A percentile compares a stretch with the other conserved stretches of the same genome.
phyloP scores from a whole-genome alignment of 2,329 filamentous ascomycete species.

The Epichloe coenophiala region DNA sequence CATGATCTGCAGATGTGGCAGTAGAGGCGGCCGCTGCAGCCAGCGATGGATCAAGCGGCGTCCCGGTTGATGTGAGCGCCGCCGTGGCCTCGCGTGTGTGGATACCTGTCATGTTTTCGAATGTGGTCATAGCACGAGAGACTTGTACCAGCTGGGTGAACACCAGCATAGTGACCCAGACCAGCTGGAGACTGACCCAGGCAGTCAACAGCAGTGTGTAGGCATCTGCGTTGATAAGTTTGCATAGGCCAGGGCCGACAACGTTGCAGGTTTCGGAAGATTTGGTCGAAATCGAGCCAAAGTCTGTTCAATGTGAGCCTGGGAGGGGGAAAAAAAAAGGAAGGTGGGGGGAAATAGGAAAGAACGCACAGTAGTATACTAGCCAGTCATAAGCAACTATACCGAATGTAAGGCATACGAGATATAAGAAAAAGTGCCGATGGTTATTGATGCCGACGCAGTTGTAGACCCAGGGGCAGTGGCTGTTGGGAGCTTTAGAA shows the following conservation, averaged over 20 bases:
- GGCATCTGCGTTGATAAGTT: slow-evolving; percentile 63
- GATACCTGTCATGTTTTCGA: slow-evolving; percentile 85
- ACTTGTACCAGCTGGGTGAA: slow-evolving; percentile 90
- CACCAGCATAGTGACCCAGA: slow-evolving; percentile 95
- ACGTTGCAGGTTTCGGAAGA: slow-evolving; percentile 53
- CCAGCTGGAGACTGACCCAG: slow-evolving; percentile 74
- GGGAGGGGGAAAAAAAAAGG: no score
- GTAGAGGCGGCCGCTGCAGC: slow-evolving; percentile 34
- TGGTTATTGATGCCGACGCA: slow-evolving; percentile 94
- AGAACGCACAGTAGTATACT: slow-evolving; percentile 52
- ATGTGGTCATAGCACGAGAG: slow-evolving; percentile 85
- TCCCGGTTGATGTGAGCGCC: slow-evolving; percentile 66
- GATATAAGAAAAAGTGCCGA: slow-evolving; percentile 86
- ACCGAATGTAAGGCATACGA: slow-evolving; percentile 63
- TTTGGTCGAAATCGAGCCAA: slow-evolving; percentile 41
- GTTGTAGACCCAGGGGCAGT: slow-evolving; percentile 97
- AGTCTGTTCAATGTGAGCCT: slow-evolving; percentile 34
- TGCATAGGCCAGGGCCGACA: slow-evolving; percentile 62
- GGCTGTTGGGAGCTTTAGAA: slow-evolving; percentile 36
- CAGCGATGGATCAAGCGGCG: slow-evolving; percentile 56
- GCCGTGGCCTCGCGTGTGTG: slow-evolving; percentile 47
- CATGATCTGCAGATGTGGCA: slow-evolving; percentile 29
- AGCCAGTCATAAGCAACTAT: slow-evolving; percentile 61
- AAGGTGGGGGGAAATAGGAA: background rate
- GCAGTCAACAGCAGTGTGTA: slow-evolving; percentile 69